Percentiles rank a stretch among this genome's conserved stretches.
Conservation (phyloP, 352 stramenopile genomes). For the Blastocystis sp. region DNA sequence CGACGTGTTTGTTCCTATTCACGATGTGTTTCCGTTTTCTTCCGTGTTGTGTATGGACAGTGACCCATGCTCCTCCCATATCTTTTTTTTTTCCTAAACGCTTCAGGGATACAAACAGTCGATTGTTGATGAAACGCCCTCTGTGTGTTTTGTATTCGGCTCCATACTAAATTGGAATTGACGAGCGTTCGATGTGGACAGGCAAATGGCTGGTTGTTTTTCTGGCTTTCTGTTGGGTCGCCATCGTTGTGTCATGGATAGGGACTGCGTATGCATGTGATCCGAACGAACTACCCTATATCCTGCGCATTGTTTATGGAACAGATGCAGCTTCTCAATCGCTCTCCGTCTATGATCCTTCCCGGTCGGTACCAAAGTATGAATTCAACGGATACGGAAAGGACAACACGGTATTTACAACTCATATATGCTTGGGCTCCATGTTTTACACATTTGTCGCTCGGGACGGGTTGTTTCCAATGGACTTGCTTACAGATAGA, state of each 20-base stretch:
- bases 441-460: constrained; percentile 8
- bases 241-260: neutral
- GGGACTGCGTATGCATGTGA: neutral
- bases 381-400: constrained; percentile 34
- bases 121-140: too few relatives aligned
- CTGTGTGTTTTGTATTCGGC: too few relatives aligned
- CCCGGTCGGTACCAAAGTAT: neutral
- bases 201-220: too few relatives aligned
- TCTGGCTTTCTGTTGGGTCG: neutral
- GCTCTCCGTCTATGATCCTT: neutral
- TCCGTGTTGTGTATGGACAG: neutral
- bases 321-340: neutral
- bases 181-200: too few relatives aligned
- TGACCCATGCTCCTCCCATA: too few relatives aligned
- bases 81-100: too few relatives aligned
- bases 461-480: neutral
- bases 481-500: neutral
- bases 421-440: neutral
- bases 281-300: neutral
- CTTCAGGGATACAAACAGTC: too few relatives aligned
- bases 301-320: neutral
- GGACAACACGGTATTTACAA: neutral
- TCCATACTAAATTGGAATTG: too few relatives aligned
- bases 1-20: constrained; percentile 1
- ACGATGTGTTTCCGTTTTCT: neutral